Conservation (phyloP, 768 basidiomycete species). For the Suillus spraguei region DNA sequence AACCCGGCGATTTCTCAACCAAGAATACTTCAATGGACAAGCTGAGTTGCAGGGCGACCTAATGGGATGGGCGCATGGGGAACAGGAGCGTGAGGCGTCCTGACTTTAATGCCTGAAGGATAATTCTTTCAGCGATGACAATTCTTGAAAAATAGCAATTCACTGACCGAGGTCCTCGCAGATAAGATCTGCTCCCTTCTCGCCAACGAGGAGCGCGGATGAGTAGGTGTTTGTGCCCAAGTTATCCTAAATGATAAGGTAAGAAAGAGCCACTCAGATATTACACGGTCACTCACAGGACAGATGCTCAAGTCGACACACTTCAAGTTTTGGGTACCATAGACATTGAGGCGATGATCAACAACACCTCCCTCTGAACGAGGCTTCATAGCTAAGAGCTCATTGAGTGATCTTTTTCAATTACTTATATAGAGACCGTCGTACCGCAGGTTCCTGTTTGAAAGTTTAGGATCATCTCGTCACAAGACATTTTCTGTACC, state of each 20-base stretch:
- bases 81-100: slow-evolving; percentile 64
- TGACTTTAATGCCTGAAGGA: slow-evolving; percentile 58
- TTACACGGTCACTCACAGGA: slow-evolving; percentile 46
- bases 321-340: slow-evolving; percentile 68
- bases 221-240: slow-evolving; percentile 76
- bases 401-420: slow-evolving; percentile 19
- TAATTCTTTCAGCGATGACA: slow-evolving; percentile 13
- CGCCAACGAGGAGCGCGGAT: slow-evolving; percentile 67
- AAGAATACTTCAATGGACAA: slow-evolving; percentile 15
- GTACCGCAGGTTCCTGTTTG: slow-evolving; percentile 7
- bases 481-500: slow-evolving; percentile 18
- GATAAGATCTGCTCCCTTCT: slow-evolving; percentile 66
- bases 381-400: slow-evolving; percentile 61
- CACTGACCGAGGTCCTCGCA: slow-evolving; percentile 62
- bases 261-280: slow-evolving; percentile 1
- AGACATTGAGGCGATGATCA: slow-evolving; percentile 63
- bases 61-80: slow-evolving; percentile 65
- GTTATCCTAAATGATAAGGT: slow-evolving; percentile 51
- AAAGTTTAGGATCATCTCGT: background rate
- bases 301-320: slow-evolving; percentile 71
- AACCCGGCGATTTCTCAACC: background rate
- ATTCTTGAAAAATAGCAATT: background rate
- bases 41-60: slow-evolving; percentile 52
- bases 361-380: slow-evolving; percentile 67
- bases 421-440: slow-evolving; percentile 40